Conservation (phyloP, 306 rosid genomes). For the Spatholobus suberectus region DNA sequence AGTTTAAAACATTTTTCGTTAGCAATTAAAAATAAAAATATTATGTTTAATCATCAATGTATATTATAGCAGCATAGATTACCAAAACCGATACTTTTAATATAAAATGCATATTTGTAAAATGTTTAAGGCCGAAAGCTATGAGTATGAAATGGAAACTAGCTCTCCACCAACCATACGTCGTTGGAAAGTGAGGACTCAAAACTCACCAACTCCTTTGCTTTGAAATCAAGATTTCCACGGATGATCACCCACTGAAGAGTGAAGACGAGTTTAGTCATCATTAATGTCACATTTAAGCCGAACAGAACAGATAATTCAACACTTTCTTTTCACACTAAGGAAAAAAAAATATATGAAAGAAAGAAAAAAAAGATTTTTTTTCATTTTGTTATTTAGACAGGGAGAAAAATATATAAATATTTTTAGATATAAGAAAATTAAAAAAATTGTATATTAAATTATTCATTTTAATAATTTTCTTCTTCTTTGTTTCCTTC, state of each 20-base stretch:
- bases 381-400: neutral
- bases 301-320: neutral
- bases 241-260: neutral
- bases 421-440: neutral
- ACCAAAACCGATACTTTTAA: too few relatives aligned
- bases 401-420: neutral
- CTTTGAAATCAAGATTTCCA: constrained; percentile 34
- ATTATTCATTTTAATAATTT: neutral
- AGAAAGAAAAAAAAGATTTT: too few relatives aligned
- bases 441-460: neutral
- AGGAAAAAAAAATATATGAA: neutral
- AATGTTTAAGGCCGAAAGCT: neutral
- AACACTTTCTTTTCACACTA: neutral
- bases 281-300: neutral
- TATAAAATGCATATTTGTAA: neutral
- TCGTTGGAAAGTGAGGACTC: neutral
- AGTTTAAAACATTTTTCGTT: too few relatives aligned
- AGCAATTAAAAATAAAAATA: too few relatives aligned
- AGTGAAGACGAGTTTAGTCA: neutral
- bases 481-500: too few relatives aligned
- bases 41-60: too few relatives aligned
- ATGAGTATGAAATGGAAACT: neutral
- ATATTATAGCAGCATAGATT: too few relatives aligned
- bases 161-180: neutral
- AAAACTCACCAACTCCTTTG: constrained; percentile 17